Base-by-base conservation (phyloP, 2,329 filamentous ascomycete genomes). In the Ophiocordyceps unilateralis region DNA sequence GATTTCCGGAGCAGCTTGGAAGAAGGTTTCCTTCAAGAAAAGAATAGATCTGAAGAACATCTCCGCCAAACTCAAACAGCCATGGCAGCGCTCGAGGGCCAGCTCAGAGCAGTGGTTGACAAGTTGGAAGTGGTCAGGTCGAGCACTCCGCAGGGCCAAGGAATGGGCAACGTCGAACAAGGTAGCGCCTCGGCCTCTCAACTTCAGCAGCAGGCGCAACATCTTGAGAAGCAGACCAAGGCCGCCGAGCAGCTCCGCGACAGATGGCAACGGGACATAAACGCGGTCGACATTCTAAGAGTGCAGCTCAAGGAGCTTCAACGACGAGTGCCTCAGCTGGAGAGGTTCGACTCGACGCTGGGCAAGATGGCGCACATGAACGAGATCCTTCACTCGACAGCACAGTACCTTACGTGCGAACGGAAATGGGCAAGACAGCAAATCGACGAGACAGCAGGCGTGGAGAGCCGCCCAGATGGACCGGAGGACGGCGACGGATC, bases 391-490 rank as follows among this genome's bases (percentile, higher is more conserved):
- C 51, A 53, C 34, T 51, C 54, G 6, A 58, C 58, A 5, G 53
- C 55, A 17, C 40, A 40, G 15, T 59, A 57, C 45, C 44, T 62
- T 14, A 44, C 42, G 4, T 37, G 44, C 36, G 59, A 61, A 43
- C 49, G 48, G 19, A 37, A 41, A 6, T 62, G 59, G 59, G 47
- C 60, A 30, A 38, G 52, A 19, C 50, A 56, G 28, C 44, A 59
- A 5, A 32, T 45, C 17, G 39, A 19, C 26, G 40, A 39, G 36
- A 7, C 40, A 28, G 40, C 42, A 19, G 21, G 23, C 3, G 21
- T 14, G 15, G 39, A 19, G 3, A 26, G 15, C n/a, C 12, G 22
- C 15, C 39, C 5, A 11, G 21, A 24, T 8, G 23, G 14, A 22
- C 17, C 19, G 4, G 17, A 12, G 21, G 39, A 7, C 15, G 15